Evolutionary conservation across 495 filamentous ascomycete species (phyloP).

Genomic region (Tuber indicum): DNA sequence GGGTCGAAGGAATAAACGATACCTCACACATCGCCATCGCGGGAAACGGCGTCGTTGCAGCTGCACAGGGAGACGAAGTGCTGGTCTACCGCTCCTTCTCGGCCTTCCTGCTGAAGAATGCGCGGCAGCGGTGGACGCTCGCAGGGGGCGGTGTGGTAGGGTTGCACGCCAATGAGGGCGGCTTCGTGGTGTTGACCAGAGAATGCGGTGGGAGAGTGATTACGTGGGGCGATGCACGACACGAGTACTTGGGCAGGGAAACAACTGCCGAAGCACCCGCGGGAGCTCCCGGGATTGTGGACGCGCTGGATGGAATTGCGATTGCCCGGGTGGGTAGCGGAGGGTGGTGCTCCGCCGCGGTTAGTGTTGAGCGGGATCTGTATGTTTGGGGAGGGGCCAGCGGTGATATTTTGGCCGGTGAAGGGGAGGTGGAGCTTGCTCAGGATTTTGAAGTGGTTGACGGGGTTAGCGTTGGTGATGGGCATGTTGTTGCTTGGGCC

Average conservation of each 20-base stretch:
- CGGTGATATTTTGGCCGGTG: conserved; percentile 13
- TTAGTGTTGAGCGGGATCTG: conserved; percentile 54
- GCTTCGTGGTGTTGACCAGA: conserved; percentile 23
- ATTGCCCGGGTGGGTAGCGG: conserved; percentile 38
- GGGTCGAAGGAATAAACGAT: not conserved
- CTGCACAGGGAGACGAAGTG: not conserved
- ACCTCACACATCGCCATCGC: conserved; percentile 26
- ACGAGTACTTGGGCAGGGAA: conserved; percentile 21
- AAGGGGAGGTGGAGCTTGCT: conserved; percentile 41
- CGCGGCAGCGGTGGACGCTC: not conserved
- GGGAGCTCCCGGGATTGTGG: conserved; percentile 20
- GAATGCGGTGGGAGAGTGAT: conserved; percentile 17
- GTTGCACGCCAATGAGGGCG: conserved; percentile 25
- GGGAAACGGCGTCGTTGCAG: conserved; percentile 25
- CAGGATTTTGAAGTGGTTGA: conserved; percentile 46
- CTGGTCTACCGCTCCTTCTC: not conserved
- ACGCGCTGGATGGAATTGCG: conserved; percentile 29
- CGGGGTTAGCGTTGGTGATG: conserved; percentile 51
- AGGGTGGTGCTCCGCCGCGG: conserved; percentile 53
- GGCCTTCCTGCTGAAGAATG: not conserved
- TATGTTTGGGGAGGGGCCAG: conserved; percentile 57
- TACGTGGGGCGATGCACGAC: conserved; percentile 34
- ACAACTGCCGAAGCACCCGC: not conserved
- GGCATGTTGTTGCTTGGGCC: conserved; percentile 53
- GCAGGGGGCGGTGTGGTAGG: conserved; percentile 9